Evolutionary conservation across 208 protist genomes (phyloP).

Genomic region (Trypanosomatidae sp.): DNA sequence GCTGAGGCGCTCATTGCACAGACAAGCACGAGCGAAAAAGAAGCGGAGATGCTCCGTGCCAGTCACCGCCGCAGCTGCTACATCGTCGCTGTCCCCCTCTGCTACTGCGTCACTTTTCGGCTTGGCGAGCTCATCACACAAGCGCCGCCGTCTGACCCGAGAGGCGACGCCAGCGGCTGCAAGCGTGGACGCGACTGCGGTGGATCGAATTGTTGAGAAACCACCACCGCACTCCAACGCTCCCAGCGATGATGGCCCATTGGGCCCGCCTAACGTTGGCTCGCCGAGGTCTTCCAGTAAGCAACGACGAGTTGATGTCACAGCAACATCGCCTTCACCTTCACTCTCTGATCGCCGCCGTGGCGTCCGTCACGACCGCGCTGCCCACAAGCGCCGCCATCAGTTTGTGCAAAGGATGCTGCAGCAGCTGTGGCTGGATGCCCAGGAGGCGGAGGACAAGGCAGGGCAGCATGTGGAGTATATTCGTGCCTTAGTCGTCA

Average conservation of each 20-base stretch:
- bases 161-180: constrained; percentile 5
- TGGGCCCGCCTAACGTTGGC: not conserved
- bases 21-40: not conserved
- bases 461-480: constrained; percentile 49
- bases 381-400: not conserved
- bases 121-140: constrained; percentile 10
- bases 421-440: constrained; percentile 23
- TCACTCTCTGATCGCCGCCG: not conserved
- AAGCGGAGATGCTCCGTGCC: not conserved
- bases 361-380: not conserved
- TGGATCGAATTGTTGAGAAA: not conserved
- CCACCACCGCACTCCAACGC: not conserved
- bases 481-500: constrained; percentile 40
- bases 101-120: constrained; percentile 13
- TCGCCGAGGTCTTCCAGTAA: not conserved
- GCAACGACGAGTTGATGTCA: not conserved
- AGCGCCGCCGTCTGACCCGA: constrained; percentile 6
- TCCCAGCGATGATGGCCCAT: not conserved
- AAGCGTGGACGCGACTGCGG: not conserved
- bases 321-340: not conserved
- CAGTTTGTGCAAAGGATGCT: constrained; percentile 7
- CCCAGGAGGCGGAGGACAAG: constrained; percentile 34
- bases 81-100: not conserved
- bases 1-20: not conserved
- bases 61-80: not conserved